phyloP scores from a whole-genome alignment of 352 stramenopile species.

The Thalassiosira gravida region DNA sequence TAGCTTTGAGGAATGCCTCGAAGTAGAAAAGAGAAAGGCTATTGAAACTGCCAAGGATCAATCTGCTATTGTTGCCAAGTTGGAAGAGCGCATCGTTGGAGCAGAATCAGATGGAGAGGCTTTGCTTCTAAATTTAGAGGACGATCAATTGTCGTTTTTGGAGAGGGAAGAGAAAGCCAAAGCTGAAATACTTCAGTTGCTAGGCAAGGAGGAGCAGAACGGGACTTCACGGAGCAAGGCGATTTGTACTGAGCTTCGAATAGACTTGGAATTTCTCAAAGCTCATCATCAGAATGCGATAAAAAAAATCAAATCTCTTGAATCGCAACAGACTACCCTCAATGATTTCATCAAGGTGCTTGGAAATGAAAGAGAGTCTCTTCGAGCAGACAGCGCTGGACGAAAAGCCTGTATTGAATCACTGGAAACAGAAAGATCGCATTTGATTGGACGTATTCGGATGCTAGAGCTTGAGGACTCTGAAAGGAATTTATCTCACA shows the following conservation, averaged over 20 bases:
- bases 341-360: conserved; percentile 1
- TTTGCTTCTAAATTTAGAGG: conserved; percentile 20
- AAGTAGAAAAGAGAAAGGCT: neutral
- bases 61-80: neutral
- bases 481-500: conserved; percentile 7
- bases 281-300: conserved; percentile 8
- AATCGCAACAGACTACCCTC: neutral
- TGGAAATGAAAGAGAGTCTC: neutral
- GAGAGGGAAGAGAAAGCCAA: neutral
- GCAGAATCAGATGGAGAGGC: conserved; percentile 27
- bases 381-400: conserved; percentile 4
- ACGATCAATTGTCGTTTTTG: neutral
- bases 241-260: neutral
- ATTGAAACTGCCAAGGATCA: neutral
- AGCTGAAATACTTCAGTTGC: conserved; percentile 4
- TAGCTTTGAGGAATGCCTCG: conserved; percentile 10
- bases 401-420: conserved; percentile 15
- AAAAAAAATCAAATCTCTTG: too few species aligned
- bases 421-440: conserved; percentile 16
- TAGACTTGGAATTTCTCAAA: conserved; percentile 1
- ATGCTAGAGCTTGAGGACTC: conserved; percentile 24
- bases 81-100: neutral
- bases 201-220: conserved; percentile 15
- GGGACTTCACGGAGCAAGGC: conserved; percentile 1
- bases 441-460: conserved; percentile 23